Evolutionary conservation across 139 green algal genomes (phyloP).

Genomic region (Chlamydomonas asymmetrica): DNA sequence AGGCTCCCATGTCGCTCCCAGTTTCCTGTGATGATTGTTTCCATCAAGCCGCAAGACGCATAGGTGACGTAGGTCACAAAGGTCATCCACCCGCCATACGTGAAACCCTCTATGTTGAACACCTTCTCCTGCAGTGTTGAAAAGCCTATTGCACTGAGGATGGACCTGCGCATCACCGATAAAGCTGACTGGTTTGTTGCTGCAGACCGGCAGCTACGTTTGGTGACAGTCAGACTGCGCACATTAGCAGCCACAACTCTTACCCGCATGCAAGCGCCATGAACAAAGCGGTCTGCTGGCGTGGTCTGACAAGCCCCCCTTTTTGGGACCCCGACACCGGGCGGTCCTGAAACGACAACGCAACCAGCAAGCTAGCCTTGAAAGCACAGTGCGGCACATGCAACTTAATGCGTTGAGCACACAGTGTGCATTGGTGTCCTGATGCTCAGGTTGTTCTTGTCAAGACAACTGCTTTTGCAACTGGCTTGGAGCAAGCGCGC

Average conservation of each 20-base stretch:
- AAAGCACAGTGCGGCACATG: too few species aligned
- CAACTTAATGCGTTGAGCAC: too few species aligned
- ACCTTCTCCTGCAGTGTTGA: slow-evolving; percentile 65
- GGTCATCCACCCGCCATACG: slow-evolving; percentile 69
- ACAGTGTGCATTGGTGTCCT: too few species aligned
- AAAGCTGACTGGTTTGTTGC: neutral
- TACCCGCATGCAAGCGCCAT: slow-evolving; percentile 1
- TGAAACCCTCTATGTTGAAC: slow-evolving; percentile 61
- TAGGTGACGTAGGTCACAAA: slow-evolving; percentile 61
- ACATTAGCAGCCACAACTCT: neutral
- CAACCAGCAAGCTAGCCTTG: too few species aligned
- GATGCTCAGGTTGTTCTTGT: too few species aligned
- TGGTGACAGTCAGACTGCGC: neutral
- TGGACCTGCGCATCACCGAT: slow-evolving; percentile 29
- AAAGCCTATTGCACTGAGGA: slow-evolving; percentile 48
- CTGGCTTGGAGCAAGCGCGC: too few species aligned
- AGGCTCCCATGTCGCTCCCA: slow-evolving; percentile 36
- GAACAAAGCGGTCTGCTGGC: neutral
- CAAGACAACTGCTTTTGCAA: too few species aligned
- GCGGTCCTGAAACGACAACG: too few species aligned
- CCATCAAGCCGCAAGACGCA: slow-evolving; percentile 45
- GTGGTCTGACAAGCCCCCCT: too few species aligned
- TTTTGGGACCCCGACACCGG: too few species aligned
- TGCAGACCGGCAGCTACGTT: neutral
- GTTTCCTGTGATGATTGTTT: slow-evolving; percentile 32